Percentiles rank a stretch among this genome's conserved stretches.
These are phyloP conservation scores for Hypoxylon perforatum DNA, from an alignment of 495 filamentous ascomycete genomes.

Conservation along the genomic window DNA sequence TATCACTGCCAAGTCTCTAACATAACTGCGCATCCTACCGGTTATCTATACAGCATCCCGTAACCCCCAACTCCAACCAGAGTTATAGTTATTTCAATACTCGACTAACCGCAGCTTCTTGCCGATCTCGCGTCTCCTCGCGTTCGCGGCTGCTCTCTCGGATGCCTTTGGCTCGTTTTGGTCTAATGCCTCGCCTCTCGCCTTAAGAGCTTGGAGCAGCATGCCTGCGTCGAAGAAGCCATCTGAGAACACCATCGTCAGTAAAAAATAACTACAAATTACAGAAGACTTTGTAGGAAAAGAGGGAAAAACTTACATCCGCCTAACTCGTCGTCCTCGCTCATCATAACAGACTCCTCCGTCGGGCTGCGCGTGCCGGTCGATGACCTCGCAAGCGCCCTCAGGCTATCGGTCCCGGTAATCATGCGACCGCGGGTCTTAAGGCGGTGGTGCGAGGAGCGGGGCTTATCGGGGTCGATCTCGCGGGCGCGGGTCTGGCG, in stretches of 20 bases:
- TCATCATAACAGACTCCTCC: conserved; percentile 70
- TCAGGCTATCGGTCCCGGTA: conserved; percentile 54
- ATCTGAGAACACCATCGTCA: conserved; percentile 62
- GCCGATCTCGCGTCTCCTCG: conserved; percentile 74
- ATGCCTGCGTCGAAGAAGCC: conserved; percentile 97
- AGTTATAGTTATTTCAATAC: conserved; percentile 58
- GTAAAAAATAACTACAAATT: conserved; percentile 11
- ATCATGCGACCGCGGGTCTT: conserved; percentile 70
- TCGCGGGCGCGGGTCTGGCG: conserved; percentile 56
- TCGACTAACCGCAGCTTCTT: conserved; percentile 83
- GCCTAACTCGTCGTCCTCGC: conserved; percentile 89
- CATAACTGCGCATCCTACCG: background rate
- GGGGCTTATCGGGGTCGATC: conserved; percentile 50
- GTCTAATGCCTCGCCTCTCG: conserved; percentile 55
- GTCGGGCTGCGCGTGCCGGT: conserved; percentile 60
- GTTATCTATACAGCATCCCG: background rate
- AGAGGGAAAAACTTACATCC: conserved; percentile 76
- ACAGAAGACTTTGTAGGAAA: background rate
- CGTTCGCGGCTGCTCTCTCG: conserved; percentile 60
- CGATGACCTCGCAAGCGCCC: conserved; percentile 51
- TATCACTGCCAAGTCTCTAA: background rate
- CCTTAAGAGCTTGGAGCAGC: conserved; percentile 88
- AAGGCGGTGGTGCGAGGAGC: conserved; percentile 42
- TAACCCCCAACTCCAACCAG: background rate
- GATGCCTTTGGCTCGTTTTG: conserved; percentile 54